phyloP scores from a whole-genome alignment of 768 basidiomycete species.

The Ramaria sp. region DNA sequence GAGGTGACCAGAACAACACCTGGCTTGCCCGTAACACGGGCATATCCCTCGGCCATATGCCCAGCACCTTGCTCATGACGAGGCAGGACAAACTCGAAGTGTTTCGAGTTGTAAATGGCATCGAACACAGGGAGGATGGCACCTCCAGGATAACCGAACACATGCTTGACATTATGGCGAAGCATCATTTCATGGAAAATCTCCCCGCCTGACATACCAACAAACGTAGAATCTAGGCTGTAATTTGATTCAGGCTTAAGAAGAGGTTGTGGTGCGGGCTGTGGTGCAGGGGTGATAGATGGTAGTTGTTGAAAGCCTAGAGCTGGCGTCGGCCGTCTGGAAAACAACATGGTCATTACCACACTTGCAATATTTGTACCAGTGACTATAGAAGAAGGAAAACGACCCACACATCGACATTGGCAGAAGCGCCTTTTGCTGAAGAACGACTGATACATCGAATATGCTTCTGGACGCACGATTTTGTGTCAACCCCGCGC shows the following conservation, averaged over 20 bases:
- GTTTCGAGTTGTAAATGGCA: conserved; percentile 91
- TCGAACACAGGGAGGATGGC: conserved; percentile 99
- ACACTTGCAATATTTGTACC: background rate
- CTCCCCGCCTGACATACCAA: conserved; percentile 90
- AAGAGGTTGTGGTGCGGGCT: conserved; percentile 23
- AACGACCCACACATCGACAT: background rate
- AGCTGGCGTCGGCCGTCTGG: conserved; percentile 53
- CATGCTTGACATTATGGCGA: conserved; percentile 87
- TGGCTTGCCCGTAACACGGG: conserved; percentile 92
- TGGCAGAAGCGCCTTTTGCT: conserved; percentile 42
- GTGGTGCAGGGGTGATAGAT: conserved; percentile 23
- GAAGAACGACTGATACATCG: conserved; percentile 65
- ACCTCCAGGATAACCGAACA: conserved; percentile 97
- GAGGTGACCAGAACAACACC: conserved; percentile 98
- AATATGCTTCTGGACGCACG: conserved; percentile 67
- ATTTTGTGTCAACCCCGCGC: conserved; percentile 67
- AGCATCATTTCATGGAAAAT: conserved; percentile 99
- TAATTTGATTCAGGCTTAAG: conserved; percentile 21
- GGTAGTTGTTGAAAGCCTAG: conserved; percentile 37
- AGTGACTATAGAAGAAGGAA: background rate
- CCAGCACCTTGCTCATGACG: conserved; percentile 98
- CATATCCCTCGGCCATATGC: conserved; percentile 99
- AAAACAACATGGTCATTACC: background rate
- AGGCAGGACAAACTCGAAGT: conserved; percentile 93
- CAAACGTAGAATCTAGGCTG: conserved; percentile 63